Base-by-base conservation (phyloP, 2,329 filamentous ascomycete genomes). In the Spiromastix sp. region DNA sequence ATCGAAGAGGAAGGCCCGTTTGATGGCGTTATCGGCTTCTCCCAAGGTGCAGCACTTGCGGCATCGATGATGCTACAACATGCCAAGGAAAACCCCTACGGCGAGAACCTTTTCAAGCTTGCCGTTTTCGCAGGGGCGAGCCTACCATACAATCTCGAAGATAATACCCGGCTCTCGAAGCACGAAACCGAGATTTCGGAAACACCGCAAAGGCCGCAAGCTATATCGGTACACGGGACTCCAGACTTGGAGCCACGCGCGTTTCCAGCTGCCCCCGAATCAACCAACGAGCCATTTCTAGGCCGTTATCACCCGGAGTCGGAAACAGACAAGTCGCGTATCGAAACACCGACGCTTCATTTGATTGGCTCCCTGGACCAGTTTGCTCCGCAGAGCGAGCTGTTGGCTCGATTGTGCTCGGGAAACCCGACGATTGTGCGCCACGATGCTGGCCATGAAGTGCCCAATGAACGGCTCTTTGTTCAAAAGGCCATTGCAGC, bases 1-100 rank as follows among this genome's bases (percentile, higher is more conserved):
- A 27, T 28, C 20, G 32, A 43, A 5, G 39, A 42, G 20, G 67
- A 70, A 3, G 76, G 71, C 4, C 74, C 74, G 1, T 68, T 84
- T 29, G 79, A 85, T 48, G 81, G 77, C 5, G 75, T 84, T 0
- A 57, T 83, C 12, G 83, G 82, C 1, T 87, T 87, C 61, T 78
- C 71, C 39, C 83, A 87, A 59, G 82, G 82, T 17, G 82, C 67
- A n/a, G 76, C 74, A 1, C 41, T 35, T 5, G 33, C 33, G 15
- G 12, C 33, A 12, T 15, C 21, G 16, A 16, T 27, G 5, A 35
- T 35, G 33, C 22, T 35, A 6, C 21, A 29, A 19, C 21, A 28
- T 19, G 21, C 33, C 19, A 35, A 35, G 17, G 16, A 11, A 15
- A 10, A 35, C 21, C 33, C 33, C 12, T 11, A 13, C 12, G 33